Evolutionary conservation across 495 filamentous ascomycete genomes (phyloP).

Genomic region (Podospora appendiculata): DNA sequence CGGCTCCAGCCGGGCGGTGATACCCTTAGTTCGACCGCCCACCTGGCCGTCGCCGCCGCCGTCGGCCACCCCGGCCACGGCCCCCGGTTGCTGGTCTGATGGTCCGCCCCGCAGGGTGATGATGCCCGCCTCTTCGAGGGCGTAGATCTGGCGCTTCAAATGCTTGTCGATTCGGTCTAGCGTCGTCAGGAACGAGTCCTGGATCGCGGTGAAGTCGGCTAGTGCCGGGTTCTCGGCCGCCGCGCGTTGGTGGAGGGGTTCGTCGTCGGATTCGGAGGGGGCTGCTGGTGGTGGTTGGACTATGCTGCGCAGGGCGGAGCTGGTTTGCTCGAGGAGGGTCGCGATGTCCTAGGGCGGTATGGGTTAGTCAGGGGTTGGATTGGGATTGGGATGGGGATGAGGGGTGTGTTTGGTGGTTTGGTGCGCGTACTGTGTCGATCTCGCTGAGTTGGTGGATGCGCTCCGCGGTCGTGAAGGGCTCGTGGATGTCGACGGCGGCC

Average conservation of each 20-base stretch:
- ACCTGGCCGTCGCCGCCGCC: neutral
- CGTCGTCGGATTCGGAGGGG: conserved; percentile 6
- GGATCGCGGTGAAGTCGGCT: conserved; percentile 52
- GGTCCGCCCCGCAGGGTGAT: conserved; percentile 38
- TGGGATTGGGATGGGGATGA: too few species aligned
- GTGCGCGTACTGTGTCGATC: conserved; percentile 70
- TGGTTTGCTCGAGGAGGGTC: conserved; percentile 58
- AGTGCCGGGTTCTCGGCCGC: conserved; percentile 41
- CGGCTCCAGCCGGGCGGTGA: conserved; percentile 25
- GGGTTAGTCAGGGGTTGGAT: neutral
- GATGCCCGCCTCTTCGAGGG: conserved; percentile 69
- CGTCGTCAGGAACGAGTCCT: conserved; percentile 56
- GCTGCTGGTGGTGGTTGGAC: conserved; percentile 37
- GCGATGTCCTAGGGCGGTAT: conserved; percentile 33
- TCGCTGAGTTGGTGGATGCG: conserved; percentile 71
- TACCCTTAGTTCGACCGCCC: neutral
- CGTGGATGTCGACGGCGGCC: conserved; percentile 15
- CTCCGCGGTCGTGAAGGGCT: conserved; percentile 53
- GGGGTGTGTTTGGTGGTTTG: too few species aligned
- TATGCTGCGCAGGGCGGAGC: conserved; percentile 60
- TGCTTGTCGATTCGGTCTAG: conserved; percentile 62
- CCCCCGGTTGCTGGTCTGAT: neutral
- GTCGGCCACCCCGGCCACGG: neutral
- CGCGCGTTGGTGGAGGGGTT: conserved; percentile 6
- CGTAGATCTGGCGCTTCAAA: conserved; percentile 70